These are phyloP conservation scores for Combretum micranthum DNA, from an alignment of 345 rosid species.

Conservation along the genomic window DNA sequence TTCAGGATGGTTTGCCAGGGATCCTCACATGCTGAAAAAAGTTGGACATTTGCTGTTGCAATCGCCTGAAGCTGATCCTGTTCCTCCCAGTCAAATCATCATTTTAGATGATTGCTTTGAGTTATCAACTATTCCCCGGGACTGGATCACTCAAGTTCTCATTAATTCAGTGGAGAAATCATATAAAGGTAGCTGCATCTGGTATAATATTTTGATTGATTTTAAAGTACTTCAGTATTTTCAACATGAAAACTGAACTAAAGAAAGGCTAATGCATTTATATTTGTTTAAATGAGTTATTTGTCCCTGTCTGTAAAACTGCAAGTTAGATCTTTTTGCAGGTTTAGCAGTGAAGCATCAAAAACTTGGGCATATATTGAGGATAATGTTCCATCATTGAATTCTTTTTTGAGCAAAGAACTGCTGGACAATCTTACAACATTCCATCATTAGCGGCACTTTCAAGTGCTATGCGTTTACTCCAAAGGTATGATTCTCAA, in stretches of 20 bases:
- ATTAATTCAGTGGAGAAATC: conserved; percentile 47
- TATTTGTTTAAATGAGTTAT: neutral
- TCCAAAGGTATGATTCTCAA: conserved; percentile 43
- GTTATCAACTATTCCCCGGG: conserved; percentile 54
- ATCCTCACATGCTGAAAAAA: conserved; percentile 48
- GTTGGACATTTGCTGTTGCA: conserved; percentile 61
- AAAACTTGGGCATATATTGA: conserved; percentile 52
- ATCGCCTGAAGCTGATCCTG: conserved; percentile 22
- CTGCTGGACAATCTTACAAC: conserved; percentile 23
- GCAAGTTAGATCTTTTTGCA: conserved; percentile 26
- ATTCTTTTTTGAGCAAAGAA: conserved; percentile 44
- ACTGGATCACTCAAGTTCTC: conserved; percentile 38
- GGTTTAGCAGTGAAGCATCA: conserved; percentile 23
- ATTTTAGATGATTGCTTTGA: conserved; percentile 68
- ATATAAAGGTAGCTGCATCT: conserved; percentile 44
- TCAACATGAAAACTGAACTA: too few species aligned
- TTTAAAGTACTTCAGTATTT: too few species aligned
- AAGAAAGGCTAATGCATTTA: too few species aligned
- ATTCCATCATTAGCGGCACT: conserved; percentile 74
- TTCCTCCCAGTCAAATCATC: conserved; percentile 43
- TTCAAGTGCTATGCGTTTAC: conserved; percentile 59
- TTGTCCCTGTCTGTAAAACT: conserved; percentile 1
- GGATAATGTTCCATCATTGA: conserved; percentile 63
- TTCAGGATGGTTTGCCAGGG: conserved; percentile 91
- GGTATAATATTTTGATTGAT: neutral